A percentile compares a stretch with the other conserved stretches of the same genome.
These are phyloP conservation scores for Dendrocalamus sinicus DNA, from an alignment of 176 grass and related monocot species.

Conservation along the genomic window DNA sequence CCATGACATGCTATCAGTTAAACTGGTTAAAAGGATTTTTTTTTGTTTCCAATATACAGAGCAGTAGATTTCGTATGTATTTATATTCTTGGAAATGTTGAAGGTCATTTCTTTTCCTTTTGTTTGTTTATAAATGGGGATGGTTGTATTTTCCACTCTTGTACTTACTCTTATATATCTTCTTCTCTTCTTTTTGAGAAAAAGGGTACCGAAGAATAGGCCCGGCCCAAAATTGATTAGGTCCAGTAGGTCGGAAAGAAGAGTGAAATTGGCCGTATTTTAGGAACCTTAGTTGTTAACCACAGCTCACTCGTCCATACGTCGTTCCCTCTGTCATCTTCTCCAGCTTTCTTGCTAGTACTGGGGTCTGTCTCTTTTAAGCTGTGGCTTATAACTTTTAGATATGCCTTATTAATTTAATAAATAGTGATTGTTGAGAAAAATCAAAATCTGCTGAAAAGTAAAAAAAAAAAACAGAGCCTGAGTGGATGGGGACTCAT, in stretches of 20 bases:
- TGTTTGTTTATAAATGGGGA: not conserved
- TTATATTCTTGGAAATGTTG: not conserved
- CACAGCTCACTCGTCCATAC: too few species aligned
- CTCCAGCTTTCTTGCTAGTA: too few species aligned
- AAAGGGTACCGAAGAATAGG: not conserved
- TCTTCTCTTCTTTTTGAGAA: not conserved
- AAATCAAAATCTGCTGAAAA: too few species aligned
- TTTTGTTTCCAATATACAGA: not conserved
- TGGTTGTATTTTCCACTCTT: not conserved
- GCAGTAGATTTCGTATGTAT: not conserved
- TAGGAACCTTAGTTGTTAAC: too few species aligned
- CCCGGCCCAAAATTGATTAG: not conserved
- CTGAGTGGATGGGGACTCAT: too few species aligned
- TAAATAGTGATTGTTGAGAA: too few species aligned
- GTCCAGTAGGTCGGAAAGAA: not conserved
- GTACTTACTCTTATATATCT: not conserved
- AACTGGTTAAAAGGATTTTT: not conserved
- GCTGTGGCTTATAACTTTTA: too few species aligned
- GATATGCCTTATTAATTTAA: too few species aligned
- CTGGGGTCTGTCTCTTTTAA: too few species aligned
- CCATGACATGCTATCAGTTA: not conserved
- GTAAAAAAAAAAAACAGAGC: too few species aligned
- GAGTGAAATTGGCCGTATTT: not conserved
- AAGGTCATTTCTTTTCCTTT: not conserved
- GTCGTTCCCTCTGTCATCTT: too few species aligned